phyloP scores from a whole-genome alignment of 164 flowering plant species.

The Vitis vinifera region ASM3070453v1 NC_081819.1:20531501-20532000 shows the following conservation, averaged over 20 bases:
- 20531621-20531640: conserved; percentile 17
- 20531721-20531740: conserved; percentile 80
- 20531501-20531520: not conserved
- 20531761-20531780: conserved; percentile 75
- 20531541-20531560: conserved; percentile 20
- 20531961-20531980: too few relatives aligned
- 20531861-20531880: not conserved
- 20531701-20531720: conserved; percentile 65
- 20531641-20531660: conserved; percentile 33
- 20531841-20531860: not conserved
- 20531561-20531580: conserved; percentile 90
- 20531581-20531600: conserved; percentile 53
- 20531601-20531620: conserved; percentile 48
- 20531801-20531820: conserved; percentile 83
- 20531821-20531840: not conserved
- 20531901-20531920: not conserved
- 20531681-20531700: conserved; percentile 66
- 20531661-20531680: conserved; percentile 71
- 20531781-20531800: conserved; percentile 71
- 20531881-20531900: not conserved
- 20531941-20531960: too few relatives aligned
- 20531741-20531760: conserved; percentile 53
- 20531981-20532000: too few relatives aligned
- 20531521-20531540: conserved; percentile 4
- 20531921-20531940: too few relatives aligned